phyloP scores from a whole-genome alignment of 371 early-diverging fungal species.

The Amoeboaphelidium protococcarum region DNA sequence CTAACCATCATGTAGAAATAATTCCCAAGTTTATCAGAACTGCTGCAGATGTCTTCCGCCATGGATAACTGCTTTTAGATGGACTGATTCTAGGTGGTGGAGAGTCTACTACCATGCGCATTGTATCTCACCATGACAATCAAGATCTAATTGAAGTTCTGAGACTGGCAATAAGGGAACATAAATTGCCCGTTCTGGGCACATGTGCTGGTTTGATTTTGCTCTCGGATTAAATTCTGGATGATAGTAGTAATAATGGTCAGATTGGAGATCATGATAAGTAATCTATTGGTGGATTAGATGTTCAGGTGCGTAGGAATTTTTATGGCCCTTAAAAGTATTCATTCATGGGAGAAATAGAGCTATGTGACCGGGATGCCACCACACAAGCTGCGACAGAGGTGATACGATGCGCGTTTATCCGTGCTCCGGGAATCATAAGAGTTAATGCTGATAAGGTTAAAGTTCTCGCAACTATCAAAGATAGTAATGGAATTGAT shows the following conservation, averaged over 20 bases:
- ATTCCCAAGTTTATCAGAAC: constrained; percentile 26
- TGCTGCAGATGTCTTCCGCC: constrained; percentile 35
- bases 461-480: constrained; percentile 26
- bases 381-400: constrained; percentile 1
- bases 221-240: constrained; percentile 31
- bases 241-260: constrained; percentile 40
- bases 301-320: constrained; percentile 61
- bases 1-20: too few relatives aligned
- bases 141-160: neutral
- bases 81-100: constrained; percentile 84
- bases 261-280: too few relatives aligned
- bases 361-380: constrained; percentile 24
- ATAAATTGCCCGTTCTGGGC: constrained; percentile 18
- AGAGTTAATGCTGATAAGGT: constrained; percentile 30
- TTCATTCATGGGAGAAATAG: constrained; percentile 43
- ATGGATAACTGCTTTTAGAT: constrained; percentile 39
- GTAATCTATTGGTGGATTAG: constrained; percentile 46
- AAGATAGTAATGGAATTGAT: constrained; percentile 9
- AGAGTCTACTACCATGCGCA: constrained; percentile 71
- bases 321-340: constrained; percentile 76
- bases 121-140: constrained; percentile 14
- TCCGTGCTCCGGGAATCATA: constrained; percentile 76
- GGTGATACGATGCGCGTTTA: constrained; percentile 58
- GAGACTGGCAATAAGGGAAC: neutral
- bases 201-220: constrained; percentile 92